These are phyloP conservation scores for Penicillium manginii DNA, from an alignment of 495 filamentous ascomycete genomes.

Conservation along the genomic window DNA sequence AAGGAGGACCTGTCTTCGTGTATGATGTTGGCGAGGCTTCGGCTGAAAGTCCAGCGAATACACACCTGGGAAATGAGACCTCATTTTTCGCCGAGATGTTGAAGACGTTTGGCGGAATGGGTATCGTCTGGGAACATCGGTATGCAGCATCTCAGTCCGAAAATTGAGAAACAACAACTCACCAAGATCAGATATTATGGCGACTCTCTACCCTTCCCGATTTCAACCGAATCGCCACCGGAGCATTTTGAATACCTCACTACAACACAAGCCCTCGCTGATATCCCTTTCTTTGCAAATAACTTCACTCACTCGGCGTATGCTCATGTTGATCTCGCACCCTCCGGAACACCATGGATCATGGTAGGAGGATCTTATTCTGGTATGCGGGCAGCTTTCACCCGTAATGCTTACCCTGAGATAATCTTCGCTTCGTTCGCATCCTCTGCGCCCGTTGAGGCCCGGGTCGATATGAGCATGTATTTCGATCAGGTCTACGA, in stretches of 20 bases:
- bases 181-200: conserved; percentile 51
- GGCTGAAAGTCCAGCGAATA: conserved; percentile 31
- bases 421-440: conserved; percentile 59
- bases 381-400: conserved; percentile 58
- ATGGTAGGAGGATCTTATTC: conserved; percentile 64
- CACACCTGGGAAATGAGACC: conserved; percentile 39
- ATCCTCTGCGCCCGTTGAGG: conserved; percentile 60
- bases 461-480: conserved; percentile 57
- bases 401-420: conserved; percentile 58
- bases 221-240: conserved; percentile 46
- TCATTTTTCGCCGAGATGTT: conserved; percentile 50
- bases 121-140: conserved; percentile 64
- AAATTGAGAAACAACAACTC: conserved; percentile 1
- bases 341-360: conserved; percentile 57
- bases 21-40: conserved; percentile 55
- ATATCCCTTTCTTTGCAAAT: conserved; percentile 55
- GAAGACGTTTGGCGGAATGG: conserved; percentile 52
- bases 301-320: conserved; percentile 46
- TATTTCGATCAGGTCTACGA: conserved; percentile 61
- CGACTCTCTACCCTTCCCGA: conserved; percentile 51
- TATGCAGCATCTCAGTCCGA: conserved; percentile 25
- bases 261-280: conserved; percentile 55
- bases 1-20: conserved; percentile 57
- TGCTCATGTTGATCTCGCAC: conserved; percentile 43
- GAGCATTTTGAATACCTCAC: conserved; percentile 55